Evolutionary conservation across 176 grass and related monocot genomes (phyloP), one percentile per base, ranked within the genome.

Genomic region (Oryza glumipatula): DNA sequence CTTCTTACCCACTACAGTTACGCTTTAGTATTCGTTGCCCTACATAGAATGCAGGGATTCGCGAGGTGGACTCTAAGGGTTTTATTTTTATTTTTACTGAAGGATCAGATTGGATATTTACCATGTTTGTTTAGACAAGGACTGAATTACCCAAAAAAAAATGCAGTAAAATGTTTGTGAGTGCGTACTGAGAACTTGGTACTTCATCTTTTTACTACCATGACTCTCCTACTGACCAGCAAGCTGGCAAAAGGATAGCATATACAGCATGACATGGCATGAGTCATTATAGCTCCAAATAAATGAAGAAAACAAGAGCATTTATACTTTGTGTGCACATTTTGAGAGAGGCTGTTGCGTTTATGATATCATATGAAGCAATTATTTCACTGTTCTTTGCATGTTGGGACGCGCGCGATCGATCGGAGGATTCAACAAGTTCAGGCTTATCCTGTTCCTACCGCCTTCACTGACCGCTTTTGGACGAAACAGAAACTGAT

Each of bases 381-480:
- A 14, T 75, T 41, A 81, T 10, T 74, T 36, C 30, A 10, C 21
- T 60, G 60, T 44, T 54, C 6, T 54, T 54, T 75, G 13, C 76
- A 45, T 46, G 36, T 82, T 81, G 84, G 24, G 23, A 58, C 32
- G 67, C 4, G 66, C 49, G 51, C 11, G 66, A 49, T 26, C 52
- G 23, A 63, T 9, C 9, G 38, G 47, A 46, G 63, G 63, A 58
- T n/a, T 60, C 65, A 45, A 45, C 54, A 24, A 24, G 43, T 70
- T 43, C 48, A 12, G n/a, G 30, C 7, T 74, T 86, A 86, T 75
- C 70, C 61, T 58, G 54, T 58, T 58, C 54, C 17, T 56, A 15
- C 71, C 71, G 9, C 7, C 70, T 87, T 81, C 65, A 47, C 10
- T 76, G 78, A 63, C 38, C 49, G 3, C 85, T 82, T 82, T 70